Base-by-base conservation (phyloP, 176 grass and related monocot species). In the Otatea glauca region DNA sequence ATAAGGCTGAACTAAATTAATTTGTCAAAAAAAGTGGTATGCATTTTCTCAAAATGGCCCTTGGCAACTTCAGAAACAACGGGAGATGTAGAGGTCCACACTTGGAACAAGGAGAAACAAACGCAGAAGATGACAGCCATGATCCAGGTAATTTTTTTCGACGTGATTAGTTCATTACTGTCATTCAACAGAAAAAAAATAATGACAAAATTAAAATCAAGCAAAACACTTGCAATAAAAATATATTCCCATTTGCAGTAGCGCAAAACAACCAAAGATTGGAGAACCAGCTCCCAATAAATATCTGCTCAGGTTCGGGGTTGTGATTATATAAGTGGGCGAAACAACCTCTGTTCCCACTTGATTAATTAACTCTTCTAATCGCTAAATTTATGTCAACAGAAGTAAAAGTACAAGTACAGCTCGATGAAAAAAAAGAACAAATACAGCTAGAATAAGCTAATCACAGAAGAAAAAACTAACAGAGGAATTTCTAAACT, bases 391-490 rank as follows among this genome's bases (percentile, higher is more conserved):
- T 64, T 63, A 78, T 11, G 58, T 41, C 45, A 78, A 64, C 16
- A 55, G 17, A 54, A 47, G 58, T 78, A 21, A 78, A 78, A 78
- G 58, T 34, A 63, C 75, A 77, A 62, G 23, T 45, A 51, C 49
- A 56, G 54, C 54, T 56, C 20, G 17, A 56, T n/a, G 7, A 21
- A 56, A 21, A 54, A 13, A 78, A 21, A 64, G 58, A 12, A 62
- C 38, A 78, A 64, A 9, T 34, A 65, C 42, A 78, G 9, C 39
- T 78, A 42, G 59, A 42, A 78, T 65, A 78, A 48, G 42, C 43
- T 79, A 72, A 72, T 29, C 45, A 65, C 61, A 14, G 17, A 25
- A 66, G 65, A 65, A 49, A 49, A 32, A 79, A 51, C 11, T 16
- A 66, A 37, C 77, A 50, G 21, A 66, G 50, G 18, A 66, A 79